Evolutionary conservation across 495 filamentous ascomycete genomes (phyloP).

Genomic region (Penicillium paxilli): DNA sequence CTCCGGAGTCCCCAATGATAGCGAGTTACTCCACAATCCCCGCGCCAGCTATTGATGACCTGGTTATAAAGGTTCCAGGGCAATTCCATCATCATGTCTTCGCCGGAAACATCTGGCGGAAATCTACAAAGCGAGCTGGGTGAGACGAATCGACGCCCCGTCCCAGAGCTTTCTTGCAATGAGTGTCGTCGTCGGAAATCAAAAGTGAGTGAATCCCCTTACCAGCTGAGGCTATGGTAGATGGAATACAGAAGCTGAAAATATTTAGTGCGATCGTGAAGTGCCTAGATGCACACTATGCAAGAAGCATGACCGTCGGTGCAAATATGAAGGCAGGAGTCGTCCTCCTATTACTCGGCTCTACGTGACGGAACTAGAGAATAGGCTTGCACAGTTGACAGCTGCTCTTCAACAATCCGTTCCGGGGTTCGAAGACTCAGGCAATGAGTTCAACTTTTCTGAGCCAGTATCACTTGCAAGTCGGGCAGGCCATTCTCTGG

Average conservation of each 20-base stretch:
- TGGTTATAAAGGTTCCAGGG: background rate
- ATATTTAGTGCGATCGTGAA: slow-evolving; percentile 12
- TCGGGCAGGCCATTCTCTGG: background rate
- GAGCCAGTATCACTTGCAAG: background rate
- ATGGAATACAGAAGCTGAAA: background rate
- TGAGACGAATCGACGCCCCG: background rate
- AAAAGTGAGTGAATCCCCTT: slow-evolving; percentile 2
- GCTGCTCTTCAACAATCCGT: slow-evolving; percentile 5
- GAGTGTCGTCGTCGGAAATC: slow-evolving; percentile 20
- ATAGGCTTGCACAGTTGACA: slow-evolving; percentile 14
- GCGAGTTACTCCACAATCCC: background rate
- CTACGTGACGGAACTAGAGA: slow-evolving; percentile 14
- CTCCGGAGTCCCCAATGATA: background rate
- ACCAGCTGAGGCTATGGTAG: background rate
- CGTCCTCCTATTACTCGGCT: slow-evolving; percentile 14
- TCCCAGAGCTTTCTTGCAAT: slow-evolving; percentile 13
- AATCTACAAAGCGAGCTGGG: background rate
- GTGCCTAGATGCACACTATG: slow-evolving; percentile 15
- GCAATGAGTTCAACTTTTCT: background rate
- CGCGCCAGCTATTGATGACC: background rate
- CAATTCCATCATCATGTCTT: too few relatives aligned
- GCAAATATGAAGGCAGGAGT: slow-evolving; percentile 11
- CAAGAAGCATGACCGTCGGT: slow-evolving; percentile 7
- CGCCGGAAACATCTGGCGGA: background rate
- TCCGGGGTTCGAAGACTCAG: background rate